Evolutionary conservation across 2,329 filamentous ascomycete genomes (phyloP).

Genomic region (Fusarium phyllophilum): DNA sequence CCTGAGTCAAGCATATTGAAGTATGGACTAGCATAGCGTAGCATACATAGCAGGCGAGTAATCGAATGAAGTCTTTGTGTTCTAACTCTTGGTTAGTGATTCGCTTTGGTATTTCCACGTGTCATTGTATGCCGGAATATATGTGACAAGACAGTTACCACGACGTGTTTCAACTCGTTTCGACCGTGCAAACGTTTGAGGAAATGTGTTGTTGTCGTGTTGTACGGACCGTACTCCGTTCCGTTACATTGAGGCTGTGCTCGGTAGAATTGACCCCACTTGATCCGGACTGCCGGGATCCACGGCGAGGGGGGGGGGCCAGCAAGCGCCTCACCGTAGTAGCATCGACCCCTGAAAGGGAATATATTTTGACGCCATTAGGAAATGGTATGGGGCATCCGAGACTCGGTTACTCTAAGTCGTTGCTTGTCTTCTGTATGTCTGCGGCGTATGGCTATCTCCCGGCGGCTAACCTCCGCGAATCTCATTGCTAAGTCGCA

Average conservation of each 20-base stretch:
- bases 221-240: background rate
- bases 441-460: conserved; percentile 7
- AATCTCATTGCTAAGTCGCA: background rate
- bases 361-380: conserved; percentile 21
- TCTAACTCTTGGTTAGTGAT: background rate
- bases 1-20: conserved; percentile 11
- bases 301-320: conserved; percentile 11
- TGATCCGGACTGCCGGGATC: conserved; percentile 27
- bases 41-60: conserved; percentile 28
- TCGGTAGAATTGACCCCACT: conserved; percentile 8
- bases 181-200: background rate
- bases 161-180: background rate
- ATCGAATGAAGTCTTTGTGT: conserved; percentile 18
- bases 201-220: background rate
- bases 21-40: conserved; percentile 10
- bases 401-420: background rate
- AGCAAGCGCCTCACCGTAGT: conserved; percentile 32
- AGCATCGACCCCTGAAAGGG: conserved; percentile 17
- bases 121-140: background rate
- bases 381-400: conserved; percentile 1
- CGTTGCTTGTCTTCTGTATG: background rate
- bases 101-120: conserved; percentile 3
- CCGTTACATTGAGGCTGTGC: conserved; percentile 24
- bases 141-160: background rate
- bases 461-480: conserved; percentile 12